phyloP scores from a whole-genome alignment of 371 early-diverging fungal species.

The Syncephalastrum monosporum region DNA sequence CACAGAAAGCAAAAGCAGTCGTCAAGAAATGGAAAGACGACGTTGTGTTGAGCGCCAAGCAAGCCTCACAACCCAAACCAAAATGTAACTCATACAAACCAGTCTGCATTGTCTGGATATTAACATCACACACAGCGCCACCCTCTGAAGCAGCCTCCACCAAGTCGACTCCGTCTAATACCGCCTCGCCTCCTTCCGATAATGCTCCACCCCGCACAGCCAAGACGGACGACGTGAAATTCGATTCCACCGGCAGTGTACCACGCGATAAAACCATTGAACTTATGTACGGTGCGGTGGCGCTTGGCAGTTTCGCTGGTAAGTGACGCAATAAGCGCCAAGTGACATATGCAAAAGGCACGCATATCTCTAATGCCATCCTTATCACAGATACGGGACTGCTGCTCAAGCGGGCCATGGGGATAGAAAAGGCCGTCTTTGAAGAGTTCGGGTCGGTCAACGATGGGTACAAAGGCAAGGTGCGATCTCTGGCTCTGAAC shows the following conservation, averaged over 20 bases:
- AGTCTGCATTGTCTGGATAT: neutral
- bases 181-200: slow-evolving; percentile 23
- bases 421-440: slow-evolving; percentile 71
- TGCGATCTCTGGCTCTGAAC: slow-evolving; percentile 83
- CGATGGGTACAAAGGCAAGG: slow-evolving; percentile 73
- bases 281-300: slow-evolving; percentile 82
- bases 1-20: slow-evolving; percentile 63
- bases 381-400: slow-evolving; percentile 55
- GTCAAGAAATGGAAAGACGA: slow-evolving; percentile 84
- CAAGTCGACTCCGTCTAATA: slow-evolving; percentile 17
- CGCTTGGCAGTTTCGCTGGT: slow-evolving; percentile 70
- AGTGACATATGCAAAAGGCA: no score
- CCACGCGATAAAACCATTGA: slow-evolving; percentile 84
- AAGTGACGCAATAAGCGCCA: slow-evolving; percentile 7
- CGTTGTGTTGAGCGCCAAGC: slow-evolving; percentile 27
- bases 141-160: slow-evolving; percentile 3
- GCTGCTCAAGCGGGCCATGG: slow-evolving; percentile 58
- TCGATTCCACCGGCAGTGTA: slow-evolving; percentile 62
- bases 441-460: slow-evolving; percentile 46
- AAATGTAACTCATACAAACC: slow-evolving; percentile 8
- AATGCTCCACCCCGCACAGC: slow-evolving; percentile 55
- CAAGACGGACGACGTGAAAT: slow-evolving; percentile 60
- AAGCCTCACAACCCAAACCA: slow-evolving; percentile 17
- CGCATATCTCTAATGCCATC: no score
- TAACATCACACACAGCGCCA: slow-evolving; percentile 2